phyloP scores from a whole-genome alignment of 1,284 basidiomycete species.

The Lignosus rhinocerotis region DNA sequence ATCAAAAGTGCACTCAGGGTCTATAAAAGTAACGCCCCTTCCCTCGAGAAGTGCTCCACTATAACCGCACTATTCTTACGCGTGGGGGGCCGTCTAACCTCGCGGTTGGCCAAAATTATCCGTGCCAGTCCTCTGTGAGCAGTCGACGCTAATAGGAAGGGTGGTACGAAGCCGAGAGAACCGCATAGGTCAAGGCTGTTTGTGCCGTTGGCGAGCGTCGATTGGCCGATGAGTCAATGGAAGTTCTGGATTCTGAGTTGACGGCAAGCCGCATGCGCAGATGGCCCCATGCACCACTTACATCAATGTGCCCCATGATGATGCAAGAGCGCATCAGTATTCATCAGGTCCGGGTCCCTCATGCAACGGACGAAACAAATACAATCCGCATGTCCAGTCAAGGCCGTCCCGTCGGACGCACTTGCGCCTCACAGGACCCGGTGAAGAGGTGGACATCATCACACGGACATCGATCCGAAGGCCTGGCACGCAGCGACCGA shows the following conservation, averaged over 20 bases:
- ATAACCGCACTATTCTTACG: not conserved
- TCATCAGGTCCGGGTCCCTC: not conserved
- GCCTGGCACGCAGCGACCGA: not conserved
- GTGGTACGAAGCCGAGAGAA: too few species aligned
- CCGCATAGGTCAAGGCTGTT: not conserved
- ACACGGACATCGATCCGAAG: conserved; percentile 21
- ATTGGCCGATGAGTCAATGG: not conserved
- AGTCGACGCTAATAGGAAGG: too few species aligned
- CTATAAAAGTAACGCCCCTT: not conserved
- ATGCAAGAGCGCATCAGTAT: conserved; percentile 22
- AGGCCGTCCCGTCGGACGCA: too few species aligned
- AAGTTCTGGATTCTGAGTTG: not conserved
- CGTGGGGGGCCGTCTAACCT: too few species aligned
- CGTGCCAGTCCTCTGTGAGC: too few species aligned
- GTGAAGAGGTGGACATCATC: conserved; percentile 13
- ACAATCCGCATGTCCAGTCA: not conserved
- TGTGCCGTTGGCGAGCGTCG: not conserved
- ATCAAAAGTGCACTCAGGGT: too few species aligned
- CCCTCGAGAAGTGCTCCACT: not conserved
- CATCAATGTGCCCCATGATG: conserved; percentile 22
- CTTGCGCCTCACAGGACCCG: conserved; percentile 10
- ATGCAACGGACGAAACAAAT: conserved; percentile 3
- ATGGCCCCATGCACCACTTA: not conserved
- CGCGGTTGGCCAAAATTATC: too few species aligned
- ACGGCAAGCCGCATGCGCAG: not conserved